Conservation (phyloP, 306 rosid species). For the Vicia faba region DNA sequence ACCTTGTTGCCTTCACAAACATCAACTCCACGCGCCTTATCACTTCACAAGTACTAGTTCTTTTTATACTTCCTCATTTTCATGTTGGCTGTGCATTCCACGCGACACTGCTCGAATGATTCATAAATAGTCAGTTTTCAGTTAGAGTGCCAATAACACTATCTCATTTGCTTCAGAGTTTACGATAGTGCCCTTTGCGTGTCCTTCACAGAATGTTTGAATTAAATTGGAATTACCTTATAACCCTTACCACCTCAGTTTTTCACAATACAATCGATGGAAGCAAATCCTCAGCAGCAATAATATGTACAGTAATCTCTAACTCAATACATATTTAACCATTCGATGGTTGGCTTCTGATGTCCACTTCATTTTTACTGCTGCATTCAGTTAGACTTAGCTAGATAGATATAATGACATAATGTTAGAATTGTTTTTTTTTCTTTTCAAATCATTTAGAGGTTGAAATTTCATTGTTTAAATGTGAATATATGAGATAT, state of each 20-base stretch:
- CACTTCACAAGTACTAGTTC: background rate
- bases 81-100: conserved; percentile 1
- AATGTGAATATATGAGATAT: too few relatives aligned
- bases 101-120: conserved; percentile 7
- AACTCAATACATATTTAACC: too few relatives aligned
- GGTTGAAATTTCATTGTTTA: too few relatives aligned
- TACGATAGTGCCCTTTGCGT: background rate
- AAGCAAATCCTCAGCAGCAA: too few relatives aligned
- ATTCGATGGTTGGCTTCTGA: too few relatives aligned
- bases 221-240: background rate
- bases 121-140: conserved; percentile 3
- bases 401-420: too few relatives aligned
- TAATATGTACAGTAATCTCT: too few relatives aligned
- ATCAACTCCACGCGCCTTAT: conserved; percentile 39
- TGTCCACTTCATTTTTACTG: too few relatives aligned
- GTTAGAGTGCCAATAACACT: background rate
- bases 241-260: conserved; percentile 17
- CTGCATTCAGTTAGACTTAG: too few relatives aligned
- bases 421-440: too few relatives aligned
- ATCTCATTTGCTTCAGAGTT: background rate
- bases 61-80: background rate
- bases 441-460: too few relatives aligned
- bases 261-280: too few relatives aligned
- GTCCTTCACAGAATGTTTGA: background rate
- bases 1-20: background rate